These are phyloP conservation scores for Candida chauliodis DNA, from an alignment of 805 yeast genomes.

Conservation along the genomic window DNA sequence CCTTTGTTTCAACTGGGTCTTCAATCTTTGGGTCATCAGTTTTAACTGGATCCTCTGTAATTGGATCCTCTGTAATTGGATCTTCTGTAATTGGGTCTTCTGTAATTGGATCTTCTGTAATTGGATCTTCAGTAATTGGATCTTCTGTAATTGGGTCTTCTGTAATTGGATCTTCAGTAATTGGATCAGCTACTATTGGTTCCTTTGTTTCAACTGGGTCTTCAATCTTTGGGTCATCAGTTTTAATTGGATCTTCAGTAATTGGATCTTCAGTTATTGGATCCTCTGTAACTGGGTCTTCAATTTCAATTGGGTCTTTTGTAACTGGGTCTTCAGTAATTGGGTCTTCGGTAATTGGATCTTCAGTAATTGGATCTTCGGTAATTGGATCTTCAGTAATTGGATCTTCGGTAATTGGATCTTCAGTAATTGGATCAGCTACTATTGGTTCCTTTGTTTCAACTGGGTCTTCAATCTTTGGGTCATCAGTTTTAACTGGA, in stretches of 20 bases:
- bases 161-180: neutral
- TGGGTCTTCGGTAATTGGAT: neutral
- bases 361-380: constrained; percentile 2
- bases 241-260: constrained; percentile 2
- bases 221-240: too few relatives aligned
- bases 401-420: neutral
- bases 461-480: neutral
- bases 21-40: neutral
- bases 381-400: too few relatives aligned
- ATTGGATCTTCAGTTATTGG: neutral
- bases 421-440: neutral
- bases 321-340: neutral
- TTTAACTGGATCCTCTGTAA: neutral
- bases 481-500: neutral
- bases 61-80: constrained; percentile 1
- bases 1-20: neutral
- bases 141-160: neutral
- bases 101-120: neutral
- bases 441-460: neutral
- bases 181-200: neutral
- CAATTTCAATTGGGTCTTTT: neutral
- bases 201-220: neutral
- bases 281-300: neutral
- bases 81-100: constrained; percentile 1
- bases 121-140: neutral